Evolutionary conservation across 495 filamentous ascomycete species (phyloP), one percentile per base, ranked within the genome.

Genomic region (Sabuloglossum arenarium): DNA sequence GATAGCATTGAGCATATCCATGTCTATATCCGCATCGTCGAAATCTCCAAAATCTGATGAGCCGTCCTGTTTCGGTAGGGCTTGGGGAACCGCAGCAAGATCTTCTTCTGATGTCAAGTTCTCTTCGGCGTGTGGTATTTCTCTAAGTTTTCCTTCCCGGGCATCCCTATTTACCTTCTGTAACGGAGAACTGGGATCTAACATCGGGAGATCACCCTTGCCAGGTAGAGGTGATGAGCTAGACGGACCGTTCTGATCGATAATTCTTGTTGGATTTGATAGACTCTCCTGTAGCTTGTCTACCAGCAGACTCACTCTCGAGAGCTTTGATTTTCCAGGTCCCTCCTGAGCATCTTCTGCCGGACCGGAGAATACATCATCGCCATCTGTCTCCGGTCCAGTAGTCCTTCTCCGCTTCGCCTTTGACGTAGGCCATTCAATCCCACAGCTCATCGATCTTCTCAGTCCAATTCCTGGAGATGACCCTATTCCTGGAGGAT

Each of bases 371-470:
- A 65, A 60, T 34, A 67, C 45, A 52, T 67, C 64, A 32, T 59
- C 56, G 24, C 59, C 57, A 69, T 73, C 51, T 62, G 63, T 19
- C 62, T 74, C 74, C 50, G 67, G 61, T 37, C n/a, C 65, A 63
- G 28, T 71, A 68, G 67, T 69, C 58, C 67, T 72, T 34, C 79
- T 69, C 46, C 78, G 69, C 64, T 83, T 84, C 10, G 47, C 59
- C 23, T 64, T 64, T 25, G 66, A 67, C 19, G 58, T 64, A 23
- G 79, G 78, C 72, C 78, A 83, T 60, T 79, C 74, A 29, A 67
- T 79, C 42, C 84, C 86, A 63, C 79, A 93, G 66, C 88, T 93
- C 25, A 79, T 72, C 0, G 82, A 75, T 56, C 84, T 79, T 63
- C 80, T 74, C 54, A 88, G 63, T 0, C 75, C 71, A 46, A 75